phyloP scores from a whole-genome alignment of 2,329 filamentous ascomycete genomes.

The Alternaria tenuissima region DNA sequence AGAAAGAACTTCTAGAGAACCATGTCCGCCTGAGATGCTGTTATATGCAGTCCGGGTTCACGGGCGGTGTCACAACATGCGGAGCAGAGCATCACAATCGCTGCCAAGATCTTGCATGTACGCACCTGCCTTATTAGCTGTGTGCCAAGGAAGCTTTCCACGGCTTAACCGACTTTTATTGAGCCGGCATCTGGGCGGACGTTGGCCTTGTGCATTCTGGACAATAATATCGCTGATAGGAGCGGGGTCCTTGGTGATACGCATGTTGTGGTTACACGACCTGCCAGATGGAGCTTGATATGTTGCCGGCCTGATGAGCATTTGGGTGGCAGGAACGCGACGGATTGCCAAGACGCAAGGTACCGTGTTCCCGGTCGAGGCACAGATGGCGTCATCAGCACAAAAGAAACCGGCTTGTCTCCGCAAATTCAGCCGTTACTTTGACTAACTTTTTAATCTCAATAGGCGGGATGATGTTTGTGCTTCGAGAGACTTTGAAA shows the following conservation, averaged over 20 bases:
- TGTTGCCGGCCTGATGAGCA: conserved; percentile 7
- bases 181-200: conserved; percentile 22
- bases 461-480: neutral
- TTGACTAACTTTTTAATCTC: neutral
- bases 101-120: conserved; percentile 21
- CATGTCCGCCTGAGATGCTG: conserved; percentile 13
- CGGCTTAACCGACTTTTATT: conserved; percentile 30
- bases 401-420: neutral
- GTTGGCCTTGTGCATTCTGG: conserved; percentile 24
- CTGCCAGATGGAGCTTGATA: conserved; percentile 30
- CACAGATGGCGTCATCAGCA: neutral
- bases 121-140: conserved; percentile 29
- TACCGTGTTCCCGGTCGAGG: neutral
- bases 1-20: conserved; percentile 11
- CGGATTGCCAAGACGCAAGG: conserved; percentile 13
- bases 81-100: conserved; percentile 20
- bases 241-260: conserved; percentile 22
- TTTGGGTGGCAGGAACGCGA: conserved; percentile 14
- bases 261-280: conserved; percentile 25
- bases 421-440: neutral
- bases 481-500: neutral
- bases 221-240: conserved; percentile 24
- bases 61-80: conserved; percentile 21
- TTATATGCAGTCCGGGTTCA: conserved; percentile 26
- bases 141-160: conserved; percentile 34